Evolutionary conservation across 108 stramenopile genomes (phyloP).

Genomic region (Cyclostephanos tholiformis): DNA sequence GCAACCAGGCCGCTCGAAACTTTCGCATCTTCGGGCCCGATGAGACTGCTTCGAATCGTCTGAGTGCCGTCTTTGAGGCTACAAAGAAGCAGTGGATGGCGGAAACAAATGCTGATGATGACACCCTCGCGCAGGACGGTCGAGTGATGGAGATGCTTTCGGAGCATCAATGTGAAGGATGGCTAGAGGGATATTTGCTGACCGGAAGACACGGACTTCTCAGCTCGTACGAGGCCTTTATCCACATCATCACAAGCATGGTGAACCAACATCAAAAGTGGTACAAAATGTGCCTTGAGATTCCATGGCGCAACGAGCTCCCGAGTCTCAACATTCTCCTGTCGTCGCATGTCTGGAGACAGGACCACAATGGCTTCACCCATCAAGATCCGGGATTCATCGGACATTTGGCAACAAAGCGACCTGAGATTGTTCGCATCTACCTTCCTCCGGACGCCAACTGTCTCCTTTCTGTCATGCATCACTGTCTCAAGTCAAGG

Average conservation of each 20-base stretch:
- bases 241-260: constrained; percentile 33
- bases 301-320: constrained; percentile 24
- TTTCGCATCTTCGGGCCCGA: constrained; percentile 40
- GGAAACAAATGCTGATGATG: constrained; percentile 15
- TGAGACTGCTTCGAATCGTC: constrained; percentile 32
- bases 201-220: constrained; percentile 31
- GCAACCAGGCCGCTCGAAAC: constrained; percentile 22
- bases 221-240: constrained; percentile 38
- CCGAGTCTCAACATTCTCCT: constrained; percentile 24
- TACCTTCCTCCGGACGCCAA: constrained; percentile 39
- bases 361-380: constrained; percentile 39
- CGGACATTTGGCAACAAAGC: constrained; percentile 28
- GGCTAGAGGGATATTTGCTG: constrained; percentile 39
- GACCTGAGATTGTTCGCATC: constrained; percentile 29
- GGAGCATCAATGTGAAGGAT: constrained; percentile 44
- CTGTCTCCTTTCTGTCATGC: constrained; percentile 30
- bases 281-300: constrained; percentile 33
- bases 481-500: constrained; percentile 20
- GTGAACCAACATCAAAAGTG: constrained; percentile 38
- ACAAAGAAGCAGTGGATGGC: constrained; percentile 31
- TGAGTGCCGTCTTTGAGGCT: constrained; percentile 32
- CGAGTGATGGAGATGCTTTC: constrained; percentile 36
- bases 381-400: constrained; percentile 39
- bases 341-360: constrained; percentile 27
- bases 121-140: constrained; percentile 18